These are phyloP conservation scores for Hypoxylon perforatum DNA, from an alignment of 495 filamentous ascomycete genomes.

Conservation along the genomic window DNA sequence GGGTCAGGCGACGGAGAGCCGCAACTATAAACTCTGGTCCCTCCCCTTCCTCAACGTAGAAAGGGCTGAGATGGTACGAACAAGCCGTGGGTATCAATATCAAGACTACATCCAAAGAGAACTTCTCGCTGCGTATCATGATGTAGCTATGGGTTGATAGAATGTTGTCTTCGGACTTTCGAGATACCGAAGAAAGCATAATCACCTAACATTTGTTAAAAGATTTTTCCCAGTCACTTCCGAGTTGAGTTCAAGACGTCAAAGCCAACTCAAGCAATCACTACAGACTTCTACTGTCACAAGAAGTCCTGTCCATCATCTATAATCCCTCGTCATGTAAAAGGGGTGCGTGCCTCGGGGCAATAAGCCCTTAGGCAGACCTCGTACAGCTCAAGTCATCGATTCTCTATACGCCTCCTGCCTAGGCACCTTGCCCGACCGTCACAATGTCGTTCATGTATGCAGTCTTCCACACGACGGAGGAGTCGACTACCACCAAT, in stretches of 20 bases:
- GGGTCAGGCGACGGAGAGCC: conserved; percentile 1
- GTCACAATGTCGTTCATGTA: too few relatives aligned
- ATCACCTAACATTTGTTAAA: too few relatives aligned
- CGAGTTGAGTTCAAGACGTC: conserved; percentile 15
- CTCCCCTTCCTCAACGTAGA: neutral
- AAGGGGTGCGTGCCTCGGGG: too few relatives aligned
- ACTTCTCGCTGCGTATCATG: neutral
- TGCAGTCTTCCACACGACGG: too few relatives aligned
- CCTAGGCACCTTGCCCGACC: too few relatives aligned
- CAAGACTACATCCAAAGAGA: neutral
- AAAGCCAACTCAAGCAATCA: conserved; percentile 19
- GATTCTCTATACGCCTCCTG: too few relatives aligned
- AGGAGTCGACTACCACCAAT: too few relatives aligned
- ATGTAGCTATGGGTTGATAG: neutral
- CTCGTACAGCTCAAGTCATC: too few relatives aligned
- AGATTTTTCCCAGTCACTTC: neutral
- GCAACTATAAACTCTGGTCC: conserved; percentile 6
- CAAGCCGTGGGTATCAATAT: neutral
- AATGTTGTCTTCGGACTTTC: neutral
- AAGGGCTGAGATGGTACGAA: neutral
- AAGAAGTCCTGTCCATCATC: conserved; percentile 3
- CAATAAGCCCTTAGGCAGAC: too few relatives aligned
- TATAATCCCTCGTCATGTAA: too few relatives aligned
- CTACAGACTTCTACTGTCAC: neutral
- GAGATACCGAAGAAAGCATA: neutral